Percentiles rank a stretch among this genome's conserved stretches.
Evolutionary conservation across 371 early-diverging fungal genomes (phyloP).

Genomic region (Apophysomyces elegans): DNA sequence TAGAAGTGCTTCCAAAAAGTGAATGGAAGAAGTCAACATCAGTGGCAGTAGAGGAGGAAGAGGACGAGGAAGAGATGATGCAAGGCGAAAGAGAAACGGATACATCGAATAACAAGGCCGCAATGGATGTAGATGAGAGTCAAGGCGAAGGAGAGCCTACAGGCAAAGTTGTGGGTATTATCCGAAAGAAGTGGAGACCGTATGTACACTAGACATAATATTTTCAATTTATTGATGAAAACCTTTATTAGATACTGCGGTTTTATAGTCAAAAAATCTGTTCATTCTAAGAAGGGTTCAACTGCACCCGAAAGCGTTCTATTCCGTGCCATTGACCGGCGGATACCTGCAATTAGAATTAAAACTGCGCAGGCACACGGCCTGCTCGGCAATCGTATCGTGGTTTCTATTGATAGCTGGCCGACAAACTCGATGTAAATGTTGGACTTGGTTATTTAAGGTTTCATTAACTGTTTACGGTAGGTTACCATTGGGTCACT

Average conservation of each 20-base stretch:
- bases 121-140: slow-evolving; percentile 24
- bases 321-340: slow-evolving; percentile 89
- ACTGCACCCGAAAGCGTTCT: slow-evolving; percentile 59
- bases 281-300: slow-evolving; percentile 56
- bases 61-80: slow-evolving; percentile 55
- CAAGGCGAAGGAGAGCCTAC: slow-evolving; percentile 64
- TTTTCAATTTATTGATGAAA: not conserved
- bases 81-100: slow-evolving; percentile 48
- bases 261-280: slow-evolving; percentile 80
- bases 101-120: slow-evolving; percentile 26
- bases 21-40: slow-evolving; percentile 84
- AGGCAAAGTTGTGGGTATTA: slow-evolving; percentile 89
- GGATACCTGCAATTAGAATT: slow-evolving; percentile 91
- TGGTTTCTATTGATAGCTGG: slow-evolving; percentile 94
- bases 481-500: slow-evolving; percentile 86
- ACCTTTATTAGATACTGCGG: slow-evolving; percentile 72
- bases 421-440: slow-evolving; percentile 69
- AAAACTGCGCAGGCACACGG: slow-evolving; percentile 85
- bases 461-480: not conserved
- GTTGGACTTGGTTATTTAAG: not conserved
- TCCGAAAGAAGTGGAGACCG: slow-evolving; percentile 93
- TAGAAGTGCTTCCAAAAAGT: slow-evolving; percentile 81
- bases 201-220: slow-evolving; percentile 29
- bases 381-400: slow-evolving; percentile 81
- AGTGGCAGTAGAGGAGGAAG: slow-evolving; percentile 70